phyloP scores from a whole-genome alignment of 768 basidiomycete species.

The Clathrus columnatus region DNA sequence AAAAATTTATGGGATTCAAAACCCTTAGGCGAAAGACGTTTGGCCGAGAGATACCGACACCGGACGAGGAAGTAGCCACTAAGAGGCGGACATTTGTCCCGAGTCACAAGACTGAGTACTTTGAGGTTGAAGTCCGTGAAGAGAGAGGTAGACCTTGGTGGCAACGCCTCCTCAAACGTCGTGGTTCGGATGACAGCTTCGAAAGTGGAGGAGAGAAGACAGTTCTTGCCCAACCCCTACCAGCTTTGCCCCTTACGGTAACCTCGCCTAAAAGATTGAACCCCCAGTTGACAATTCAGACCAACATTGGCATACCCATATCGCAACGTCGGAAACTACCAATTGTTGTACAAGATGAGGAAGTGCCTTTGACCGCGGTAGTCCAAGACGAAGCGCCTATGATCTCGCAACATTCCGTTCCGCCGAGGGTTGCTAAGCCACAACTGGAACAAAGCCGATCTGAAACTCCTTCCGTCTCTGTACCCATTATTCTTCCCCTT shows the following conservation, averaged over 20 bases:
- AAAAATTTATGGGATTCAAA: constrained; percentile 35
- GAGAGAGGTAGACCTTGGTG: constrained; percentile 3
- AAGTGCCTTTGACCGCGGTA: neutral
- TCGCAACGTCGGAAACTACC: constrained; percentile 3
- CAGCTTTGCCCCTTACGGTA: neutral
- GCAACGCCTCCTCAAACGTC: constrained; percentile 7
- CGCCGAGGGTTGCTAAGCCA: neutral
- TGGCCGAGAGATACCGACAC: constrained; percentile 21
- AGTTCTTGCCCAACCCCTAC: neutral
- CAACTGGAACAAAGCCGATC: neutral
- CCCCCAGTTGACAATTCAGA: constrained; percentile 4
- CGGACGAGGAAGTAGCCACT: constrained; percentile 6
- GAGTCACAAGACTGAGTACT: neutral
- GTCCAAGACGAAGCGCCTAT: neutral
- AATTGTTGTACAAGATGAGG: constrained; percentile 1
- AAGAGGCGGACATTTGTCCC: neutral
- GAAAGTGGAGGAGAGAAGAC: neutral
- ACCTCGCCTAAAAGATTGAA: neutral
- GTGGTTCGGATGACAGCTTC: constrained; percentile 7
- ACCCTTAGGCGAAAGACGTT: constrained; percentile 35
- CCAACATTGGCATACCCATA: neutral
- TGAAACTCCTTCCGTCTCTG: neutral
- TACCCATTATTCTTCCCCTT: neutral
- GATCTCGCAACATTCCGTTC: neutral
- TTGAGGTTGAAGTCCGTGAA: constrained; percentile 10